A percentile compares a stretch with the other conserved stretches of the same genome.
Conservation (phyloP, 2,329 filamentous ascomycete genomes). For the Penicillium sp. region DNA sequence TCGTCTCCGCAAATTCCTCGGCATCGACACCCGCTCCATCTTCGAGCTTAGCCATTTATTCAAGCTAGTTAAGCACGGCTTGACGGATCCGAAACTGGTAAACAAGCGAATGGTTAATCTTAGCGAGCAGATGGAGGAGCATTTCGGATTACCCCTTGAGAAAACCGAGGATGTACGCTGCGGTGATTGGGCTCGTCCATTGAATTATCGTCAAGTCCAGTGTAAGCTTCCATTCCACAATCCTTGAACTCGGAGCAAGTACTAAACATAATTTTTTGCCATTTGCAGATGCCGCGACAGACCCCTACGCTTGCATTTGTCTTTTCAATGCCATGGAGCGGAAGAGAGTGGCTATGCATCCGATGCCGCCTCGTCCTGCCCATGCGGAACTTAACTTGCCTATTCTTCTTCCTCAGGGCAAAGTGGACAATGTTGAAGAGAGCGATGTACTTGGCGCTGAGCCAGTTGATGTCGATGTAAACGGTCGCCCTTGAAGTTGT, state of each 20-base stretch:
- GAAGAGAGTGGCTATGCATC: conserved; percentile 67
- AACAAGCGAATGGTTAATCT: conserved; percentile 70
- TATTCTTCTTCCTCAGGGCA: conserved; percentile 60
- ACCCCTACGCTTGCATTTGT: conserved; percentile 78
- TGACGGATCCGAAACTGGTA: conserved; percentile 58
- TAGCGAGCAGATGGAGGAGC: conserved; percentile 70
- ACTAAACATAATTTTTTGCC: too few relatives aligned
- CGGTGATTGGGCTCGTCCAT: conserved; percentile 71
- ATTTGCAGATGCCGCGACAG: conserved; percentile 74
- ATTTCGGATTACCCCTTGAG: conserved; percentile 72
- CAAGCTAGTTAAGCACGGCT: conserved; percentile 72
- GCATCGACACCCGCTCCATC: conserved; percentile 66
- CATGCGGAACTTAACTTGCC: conserved; percentile 69
- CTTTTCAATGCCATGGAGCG: conserved; percentile 74
- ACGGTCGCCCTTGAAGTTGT: conserved; percentile 10
- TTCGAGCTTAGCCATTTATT: conserved; percentile 85
- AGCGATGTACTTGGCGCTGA: conserved; percentile 8
- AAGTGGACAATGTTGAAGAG: conserved; percentile 11
- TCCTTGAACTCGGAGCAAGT: too few relatives aligned
- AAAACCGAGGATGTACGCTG: conserved; percentile 73
- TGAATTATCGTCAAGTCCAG: conserved; percentile 68
- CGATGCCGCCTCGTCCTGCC: conserved; percentile 71
- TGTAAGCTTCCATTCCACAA: too few relatives aligned
- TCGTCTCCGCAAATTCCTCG: conserved; percentile 69
- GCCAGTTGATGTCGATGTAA: conserved; percentile 16